Evolutionary conservation across 768 basidiomycete genomes (phyloP).

Genomic region (Suillus hirtellus): DNA sequence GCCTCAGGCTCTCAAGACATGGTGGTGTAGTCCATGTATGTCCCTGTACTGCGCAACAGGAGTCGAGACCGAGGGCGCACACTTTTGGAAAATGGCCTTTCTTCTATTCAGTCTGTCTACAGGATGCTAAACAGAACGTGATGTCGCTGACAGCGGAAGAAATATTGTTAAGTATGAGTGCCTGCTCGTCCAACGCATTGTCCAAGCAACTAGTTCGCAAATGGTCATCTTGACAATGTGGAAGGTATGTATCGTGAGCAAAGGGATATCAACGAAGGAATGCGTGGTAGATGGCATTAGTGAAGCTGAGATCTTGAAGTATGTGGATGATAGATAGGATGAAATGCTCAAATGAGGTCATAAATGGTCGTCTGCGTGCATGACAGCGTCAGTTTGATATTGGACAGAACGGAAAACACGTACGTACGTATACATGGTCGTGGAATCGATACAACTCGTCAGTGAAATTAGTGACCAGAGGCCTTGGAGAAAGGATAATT

Average conservation of each 20-base stretch:
- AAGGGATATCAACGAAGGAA: slow-evolving; percentile 27
- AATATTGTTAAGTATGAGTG: background rate
- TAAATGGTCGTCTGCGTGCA: slow-evolving; percentile 29
- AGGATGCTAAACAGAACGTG: background rate
- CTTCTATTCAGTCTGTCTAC: background rate
- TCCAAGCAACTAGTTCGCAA: slow-evolving; percentile 4
- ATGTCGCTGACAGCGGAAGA: background rate
- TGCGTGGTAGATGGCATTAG: slow-evolving; percentile 20
- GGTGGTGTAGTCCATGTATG: background rate
- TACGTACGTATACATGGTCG: slow-evolving; percentile 24
- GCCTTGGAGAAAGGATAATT: slow-evolving; percentile 24
- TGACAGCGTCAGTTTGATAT: slow-evolving; percentile 14
- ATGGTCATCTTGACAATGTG: slow-evolving; percentile 5
- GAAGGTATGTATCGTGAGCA: slow-evolving; percentile 20
- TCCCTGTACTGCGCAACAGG: background rate
- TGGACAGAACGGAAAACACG: background rate
- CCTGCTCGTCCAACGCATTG: slow-evolving; percentile 1
- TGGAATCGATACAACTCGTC: slow-evolving; percentile 29
- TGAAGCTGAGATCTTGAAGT: slow-evolving; percentile 27
- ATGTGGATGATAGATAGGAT: slow-evolving; percentile 28
- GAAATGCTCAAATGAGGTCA: slow-evolving; percentile 20
- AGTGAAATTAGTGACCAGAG: slow-evolving; percentile 29
- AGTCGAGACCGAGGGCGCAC: background rate
- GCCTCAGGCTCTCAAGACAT: too few species aligned
- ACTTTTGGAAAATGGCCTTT: background rate